These are phyloP conservation scores for Ustilago tritici DNA, from an alignment of 1,284 basidiomycete genomes.

Conservation along the genomic window DNA sequence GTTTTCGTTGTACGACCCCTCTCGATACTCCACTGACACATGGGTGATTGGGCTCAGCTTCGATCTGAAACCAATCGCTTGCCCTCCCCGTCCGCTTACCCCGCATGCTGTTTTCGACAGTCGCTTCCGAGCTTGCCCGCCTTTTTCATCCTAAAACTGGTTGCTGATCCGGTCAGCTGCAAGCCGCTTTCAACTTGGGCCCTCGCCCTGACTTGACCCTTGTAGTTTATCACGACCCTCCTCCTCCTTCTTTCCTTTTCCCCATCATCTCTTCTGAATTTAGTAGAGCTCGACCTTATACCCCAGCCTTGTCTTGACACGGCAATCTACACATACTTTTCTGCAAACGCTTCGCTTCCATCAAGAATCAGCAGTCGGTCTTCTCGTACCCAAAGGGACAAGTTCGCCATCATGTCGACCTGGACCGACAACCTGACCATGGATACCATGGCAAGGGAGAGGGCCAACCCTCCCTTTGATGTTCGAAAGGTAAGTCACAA, in stretches of 20 bases:
- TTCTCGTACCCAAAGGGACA: constrained; percentile 36
- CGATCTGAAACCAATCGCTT: not conserved
- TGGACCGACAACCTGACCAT: constrained; percentile 61
- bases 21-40: not conserved
- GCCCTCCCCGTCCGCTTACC: constrained; percentile 1
- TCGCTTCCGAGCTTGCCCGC: not conserved
- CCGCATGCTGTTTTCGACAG: constrained; percentile 1
- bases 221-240: constrained; percentile 5
- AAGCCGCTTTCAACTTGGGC: constrained; percentile 1
- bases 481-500: constrained; percentile 69
- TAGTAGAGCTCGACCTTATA: constrained; percentile 6
- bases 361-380: constrained; percentile 6
- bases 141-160: constrained; percentile 5
- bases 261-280: constrained; percentile 6
- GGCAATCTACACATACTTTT: not conserved
- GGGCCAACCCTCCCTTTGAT: constrained; percentile 73
- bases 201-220: not conserved
- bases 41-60: not conserved
- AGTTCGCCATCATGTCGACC: constrained; percentile 44
- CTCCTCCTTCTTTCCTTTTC: not conserved
- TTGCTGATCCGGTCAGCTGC: not conserved
- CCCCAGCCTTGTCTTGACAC: constrained; percentile 7
- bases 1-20: not conserved
- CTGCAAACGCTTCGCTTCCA: not conserved
- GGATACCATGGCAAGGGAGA: constrained; percentile 71